These are phyloP conservation scores for Fonsecaea pugnacius DNA, from an alignment of 2,329 filamentous ascomycete genomes.

Conservation along the genomic window DNA sequence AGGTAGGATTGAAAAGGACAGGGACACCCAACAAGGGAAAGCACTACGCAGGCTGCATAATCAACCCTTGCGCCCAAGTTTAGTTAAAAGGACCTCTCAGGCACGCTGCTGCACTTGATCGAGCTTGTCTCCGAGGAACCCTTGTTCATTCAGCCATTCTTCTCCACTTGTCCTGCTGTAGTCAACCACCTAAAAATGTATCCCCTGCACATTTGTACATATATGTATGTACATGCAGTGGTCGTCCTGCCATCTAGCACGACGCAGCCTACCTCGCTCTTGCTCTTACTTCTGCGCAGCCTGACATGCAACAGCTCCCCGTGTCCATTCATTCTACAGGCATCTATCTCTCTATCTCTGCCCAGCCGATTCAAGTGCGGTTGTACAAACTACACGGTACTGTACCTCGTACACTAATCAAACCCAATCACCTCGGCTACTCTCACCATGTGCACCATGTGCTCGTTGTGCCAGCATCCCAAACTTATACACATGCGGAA, in stretches of 20 bases:
- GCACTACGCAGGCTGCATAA: not conserved
- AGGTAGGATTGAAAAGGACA: no score
- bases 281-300: not conserved
- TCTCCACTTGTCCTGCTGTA: no score
- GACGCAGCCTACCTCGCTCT: no score
- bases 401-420: not conserved
- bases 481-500: not conserved
- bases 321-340: not conserved
- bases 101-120: no score
- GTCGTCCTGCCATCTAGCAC: no score
- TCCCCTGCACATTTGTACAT: no score
- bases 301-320: not conserved
- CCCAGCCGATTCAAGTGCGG: not conserved
- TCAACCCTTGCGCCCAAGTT: not conserved
- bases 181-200: no score
- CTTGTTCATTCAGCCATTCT: not conserved
- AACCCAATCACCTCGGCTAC: constrained; percentile 9
- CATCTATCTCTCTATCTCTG: constrained; percentile 1
- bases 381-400: no score
- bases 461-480: not conserved
- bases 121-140: not conserved
- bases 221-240: no score
- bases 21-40: no score
- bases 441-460: constrained; percentile 1
- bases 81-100: not conserved